These are phyloP conservation scores for Microbotryum saponariae DNA, from an alignment of 1,284 basidiomycete species.

Conservation along the genomic window DNA sequence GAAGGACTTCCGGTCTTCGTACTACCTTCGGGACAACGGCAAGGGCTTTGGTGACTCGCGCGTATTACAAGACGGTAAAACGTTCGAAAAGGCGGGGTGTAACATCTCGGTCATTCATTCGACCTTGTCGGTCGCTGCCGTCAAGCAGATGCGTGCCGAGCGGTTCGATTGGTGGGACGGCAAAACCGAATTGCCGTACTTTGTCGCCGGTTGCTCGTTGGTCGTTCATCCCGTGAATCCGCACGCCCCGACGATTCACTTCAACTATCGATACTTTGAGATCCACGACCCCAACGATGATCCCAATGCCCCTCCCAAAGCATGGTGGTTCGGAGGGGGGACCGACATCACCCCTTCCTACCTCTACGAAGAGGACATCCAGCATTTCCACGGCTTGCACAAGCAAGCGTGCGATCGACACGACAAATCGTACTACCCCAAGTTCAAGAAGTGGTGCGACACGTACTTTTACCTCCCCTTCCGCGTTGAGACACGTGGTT, in stretches of 20 bases:
- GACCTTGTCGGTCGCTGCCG: slow-evolving; percentile 73
- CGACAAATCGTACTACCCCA: slow-evolving; percentile 61
- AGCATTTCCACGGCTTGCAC: slow-evolving; percentile 76
- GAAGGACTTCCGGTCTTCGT: slow-evolving; percentile 32
- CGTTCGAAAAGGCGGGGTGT: slow-evolving; percentile 94
- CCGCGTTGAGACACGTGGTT: slow-evolving; percentile 75
- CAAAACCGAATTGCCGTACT: slow-evolving; percentile 67
- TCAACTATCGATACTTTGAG: slow-evolving; percentile 98
- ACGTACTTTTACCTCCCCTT: slow-evolving; percentile 95
- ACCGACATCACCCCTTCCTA: slow-evolving; percentile 91
- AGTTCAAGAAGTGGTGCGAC: slow-evolving; percentile 95
- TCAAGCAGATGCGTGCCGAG: slow-evolving; percentile 89
- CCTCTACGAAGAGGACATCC: slow-evolving; percentile 76
- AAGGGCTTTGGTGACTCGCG: slow-evolving; percentile 71
- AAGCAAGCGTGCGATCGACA: slow-evolving; percentile 70
- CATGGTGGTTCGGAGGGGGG: slow-evolving; percentile 99
- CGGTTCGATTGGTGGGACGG: slow-evolving; percentile 59
- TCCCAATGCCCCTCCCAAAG: slow-evolving; percentile 43
- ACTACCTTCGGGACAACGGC: slow-evolving; percentile 74
- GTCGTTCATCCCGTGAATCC: slow-evolving; percentile 93
- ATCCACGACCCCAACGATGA: slow-evolving; percentile 31
- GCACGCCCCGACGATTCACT: slow-evolving; percentile 56
- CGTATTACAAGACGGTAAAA: slow-evolving; percentile 63
- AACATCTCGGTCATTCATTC: slow-evolving; percentile 93
- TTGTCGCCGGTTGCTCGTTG: slow-evolving; percentile 82